Base-by-base conservation (phyloP, 176 grass and related monocot species). In the Zea mays region DNA sequence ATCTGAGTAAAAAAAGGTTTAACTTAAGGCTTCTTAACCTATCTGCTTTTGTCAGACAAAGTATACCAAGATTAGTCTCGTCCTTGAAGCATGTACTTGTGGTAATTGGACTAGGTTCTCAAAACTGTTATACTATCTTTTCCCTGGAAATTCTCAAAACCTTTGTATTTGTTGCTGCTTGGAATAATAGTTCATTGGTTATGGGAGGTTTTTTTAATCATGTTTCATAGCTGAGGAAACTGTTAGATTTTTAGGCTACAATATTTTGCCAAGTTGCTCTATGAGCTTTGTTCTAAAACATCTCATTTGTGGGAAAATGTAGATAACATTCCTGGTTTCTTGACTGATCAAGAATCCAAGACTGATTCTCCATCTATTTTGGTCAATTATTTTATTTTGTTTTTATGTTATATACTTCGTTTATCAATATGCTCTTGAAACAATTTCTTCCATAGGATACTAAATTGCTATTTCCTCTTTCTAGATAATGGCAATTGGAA, bases 401-500 rank as follows among this genome's bases (percentile, higher is more conserved):
- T 65, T 20, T 71, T 44, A 14, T 51, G 58, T 60, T 75, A 67
- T 59, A 41, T 71, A 60, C 8, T 21, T 57, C 27, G 13, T 60
- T n/a, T 7, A 10, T 48, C 17, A 61, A 37, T 77, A 4, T 70
- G 55, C 39, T 71, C 21, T 72, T 48, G 17, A 57, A 57, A 80
- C 7, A 43, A 43, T 43, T 62, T 84, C 63, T 8, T 60, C 57
- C 33, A 14, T 35, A 14, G 13, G 50, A 9, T 61, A n/a, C 16
- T 66, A 43, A 79, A 50, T 16, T 61, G 4, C 3, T 65, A n/a
- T 83, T 74, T 50, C 19, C 38, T 84, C 15, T 63, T 90, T 85
- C 83, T 85, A 94, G 96, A 88, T 98, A 69, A 94, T 98, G 96
- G 96, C 91, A 62, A 98, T 98, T 76, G 96, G 92, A 73, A 98